Evolutionary conservation across 345 rosid genomes (phyloP), one percentile per base, ranked within the genome.

Genomic region (Bruguiera gymnorhiza): DNA sequence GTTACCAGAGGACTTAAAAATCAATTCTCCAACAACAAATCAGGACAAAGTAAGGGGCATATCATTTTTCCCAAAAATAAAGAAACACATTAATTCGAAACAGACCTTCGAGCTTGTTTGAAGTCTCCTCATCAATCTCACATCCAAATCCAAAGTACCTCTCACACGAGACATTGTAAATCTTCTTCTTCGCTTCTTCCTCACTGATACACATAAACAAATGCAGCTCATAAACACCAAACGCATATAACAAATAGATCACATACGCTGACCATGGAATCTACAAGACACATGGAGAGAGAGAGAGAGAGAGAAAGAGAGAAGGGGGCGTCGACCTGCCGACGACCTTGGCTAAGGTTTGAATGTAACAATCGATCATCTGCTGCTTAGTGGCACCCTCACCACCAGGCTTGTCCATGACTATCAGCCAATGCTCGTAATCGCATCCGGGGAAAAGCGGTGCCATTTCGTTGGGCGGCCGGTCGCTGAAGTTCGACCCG

Each of bases 391-490:
- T 83, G 18, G 97, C 96, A 0, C 86, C 89, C 54, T 92, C 97
- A 2, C 97, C 96, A 5, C 98, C 96, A 8, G 97, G 96, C 74
- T 92, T 90, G 62, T 96, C 97, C 89, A 92, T 96, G 30, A 96
- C 93, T 60, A 90, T 95, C 51, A 95, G 98, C 98, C 98, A 95
- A 81, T 92, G 99, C 75, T 88, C 81, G 63, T 92, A 96, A 58
- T 96, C 99, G 62, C 98, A 92, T 0, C 98, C 98, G 0, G 97
- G 94, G 54, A 96, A 96, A 63, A 92, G 89, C 11, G 97, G 97
- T 5, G 96, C 88, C 98, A 92, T 92, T 73, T 96, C 98, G 37
- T 91, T 92, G 34, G 98, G 97, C 4, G 97, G 98, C 8, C 98
- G 86, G 82, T 96, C 96, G 66, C 97, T 90, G 78, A 86, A 89